Evolutionary conservation across 23 red algal species (phyloP), one percentile per base, ranked within the genome.

Genomic region (Gracilaria vermiculophylla): DNA sequence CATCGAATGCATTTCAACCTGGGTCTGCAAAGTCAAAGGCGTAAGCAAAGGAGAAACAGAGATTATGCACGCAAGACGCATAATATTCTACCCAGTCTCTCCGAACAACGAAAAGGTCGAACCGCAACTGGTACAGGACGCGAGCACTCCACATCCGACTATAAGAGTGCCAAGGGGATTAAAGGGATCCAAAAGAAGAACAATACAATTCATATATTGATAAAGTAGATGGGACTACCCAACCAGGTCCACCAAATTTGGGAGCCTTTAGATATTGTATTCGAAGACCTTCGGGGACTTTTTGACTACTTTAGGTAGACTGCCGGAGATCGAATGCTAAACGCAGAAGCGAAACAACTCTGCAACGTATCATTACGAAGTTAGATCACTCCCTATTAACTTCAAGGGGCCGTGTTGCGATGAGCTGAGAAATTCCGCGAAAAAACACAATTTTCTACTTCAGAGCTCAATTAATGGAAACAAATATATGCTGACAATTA

Each of bases 251-350:
- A 88, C 74, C 20, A 67, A 24, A 88, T 56, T 8, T 76, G 83
- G 65, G 70, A 77, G 24, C 49, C 83, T 15, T 31, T 88, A 0
- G 19, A 27, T 16, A 5, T 1, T 14, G 44, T 77, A 14, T 2
- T 40, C 28, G 83, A 86, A 73, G 62, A 86, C 66, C 19, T 72
- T 14, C 64, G 62, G 20, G 61, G 35, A 16, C 36, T 86, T 41
- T 62, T 86, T 3, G 62, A 51, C 5, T 61, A 73, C 23, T 86
- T 86, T 56, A 61, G 72, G 23, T 31, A 73, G 15, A 73, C 61
- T 36, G 66, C 78, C 11, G 54, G 53, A 5, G 32, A 83, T 3
- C 4, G 78, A 24, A 40, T 43, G 14, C 34, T 83, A 36, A 83
- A 83, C 9, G 5, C 5, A 3, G 17, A 54, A 20, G 78, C 78